phyloP scores from a whole-genome alignment of 2,329 filamentous ascomycete species.

The Stemphylium lycopersici region DNA sequence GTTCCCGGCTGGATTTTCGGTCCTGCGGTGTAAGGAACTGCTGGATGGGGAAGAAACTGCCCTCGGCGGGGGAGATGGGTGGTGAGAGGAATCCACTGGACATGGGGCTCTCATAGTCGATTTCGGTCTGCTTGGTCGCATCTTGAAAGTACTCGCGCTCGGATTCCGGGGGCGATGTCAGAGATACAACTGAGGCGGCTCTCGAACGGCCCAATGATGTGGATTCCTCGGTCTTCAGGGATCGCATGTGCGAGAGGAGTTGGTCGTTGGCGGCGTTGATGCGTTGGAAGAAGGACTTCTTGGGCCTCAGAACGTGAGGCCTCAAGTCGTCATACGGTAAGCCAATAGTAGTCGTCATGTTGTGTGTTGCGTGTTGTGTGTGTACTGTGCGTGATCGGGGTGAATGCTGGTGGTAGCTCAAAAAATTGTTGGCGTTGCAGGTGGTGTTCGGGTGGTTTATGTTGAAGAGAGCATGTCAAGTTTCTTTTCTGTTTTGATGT shows the following conservation, averaged over 20 bases:
- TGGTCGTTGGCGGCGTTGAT: conserved; percentile 18
- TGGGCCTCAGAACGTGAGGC: conserved; percentile 12
- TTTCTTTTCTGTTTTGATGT: conserved; percentile 13
- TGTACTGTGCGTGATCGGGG: not conserved
- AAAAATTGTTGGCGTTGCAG: not conserved
- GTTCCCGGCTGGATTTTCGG: conserved; percentile 7
- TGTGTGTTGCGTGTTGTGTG: not conserved
- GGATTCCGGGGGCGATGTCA: conserved; percentile 8
- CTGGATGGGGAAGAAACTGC: conserved; percentile 15
- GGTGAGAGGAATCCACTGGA: conserved; percentile 8
- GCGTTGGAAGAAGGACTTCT: conserved; percentile 24
- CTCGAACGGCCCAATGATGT: conserved; percentile 6
- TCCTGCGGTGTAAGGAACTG: conserved; percentile 10
- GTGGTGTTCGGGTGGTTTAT: conserved; percentile 6
- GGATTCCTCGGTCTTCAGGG: conserved; percentile 3
- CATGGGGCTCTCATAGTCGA: not conserved
- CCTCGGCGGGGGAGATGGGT: conserved; percentile 5
- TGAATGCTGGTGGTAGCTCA: not conserved
- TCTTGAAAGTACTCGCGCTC: conserved; percentile 11
- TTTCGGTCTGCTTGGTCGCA: conserved; percentile 5
- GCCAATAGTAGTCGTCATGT: conserved; percentile 22
- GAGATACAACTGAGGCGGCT: conserved; percentile 5
- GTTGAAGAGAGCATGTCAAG: conserved; percentile 7
- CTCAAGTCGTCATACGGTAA: conserved; percentile 15
- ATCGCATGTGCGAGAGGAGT: conserved; percentile 19